Evolutionary conservation across 73 alveolate genomes (phyloP).

Genomic region (Paramecium caudatum): DNA sequence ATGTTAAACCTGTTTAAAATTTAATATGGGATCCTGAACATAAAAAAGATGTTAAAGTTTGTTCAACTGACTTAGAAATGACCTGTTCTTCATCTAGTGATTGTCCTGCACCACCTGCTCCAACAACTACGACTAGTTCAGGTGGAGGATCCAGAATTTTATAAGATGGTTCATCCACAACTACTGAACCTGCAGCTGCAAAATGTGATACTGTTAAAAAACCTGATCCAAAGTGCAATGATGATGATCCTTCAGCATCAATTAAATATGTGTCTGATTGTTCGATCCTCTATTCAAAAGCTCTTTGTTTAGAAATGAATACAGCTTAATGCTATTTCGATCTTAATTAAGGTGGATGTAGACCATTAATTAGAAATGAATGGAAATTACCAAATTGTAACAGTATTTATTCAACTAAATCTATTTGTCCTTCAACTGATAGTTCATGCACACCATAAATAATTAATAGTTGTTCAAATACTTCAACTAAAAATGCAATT

Average conservation of each 20-base stretch:
- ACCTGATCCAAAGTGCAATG: not conserved
- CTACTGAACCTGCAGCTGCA: not conserved
- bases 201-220: not conserved
- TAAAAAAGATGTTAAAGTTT: not conserved
- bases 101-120: too few species aligned
- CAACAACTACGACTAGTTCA: too few species aligned
- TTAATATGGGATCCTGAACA: not conserved
- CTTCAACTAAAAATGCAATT: not conserved
- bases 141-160: too few species aligned
- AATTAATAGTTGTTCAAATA: not conserved
- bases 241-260: not conserved
- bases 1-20: not conserved
- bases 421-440: too few species aligned
- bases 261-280: not conserved
- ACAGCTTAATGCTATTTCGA: not conserved
- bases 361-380: not conserved
- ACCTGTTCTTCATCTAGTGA: too few species aligned
- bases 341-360: conserved; percentile 50
- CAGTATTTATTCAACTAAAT: not conserved
- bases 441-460: too few species aligned
- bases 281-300: conserved; percentile 48
- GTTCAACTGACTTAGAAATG: too few species aligned
- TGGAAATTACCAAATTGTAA: conserved; percentile 37
- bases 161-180: not conserved
- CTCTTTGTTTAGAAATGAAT: conserved; percentile 50